Evolutionary conservation across 768 basidiomycete species (phyloP).

Genomic region (Sporobolomyces roseus): DNA sequence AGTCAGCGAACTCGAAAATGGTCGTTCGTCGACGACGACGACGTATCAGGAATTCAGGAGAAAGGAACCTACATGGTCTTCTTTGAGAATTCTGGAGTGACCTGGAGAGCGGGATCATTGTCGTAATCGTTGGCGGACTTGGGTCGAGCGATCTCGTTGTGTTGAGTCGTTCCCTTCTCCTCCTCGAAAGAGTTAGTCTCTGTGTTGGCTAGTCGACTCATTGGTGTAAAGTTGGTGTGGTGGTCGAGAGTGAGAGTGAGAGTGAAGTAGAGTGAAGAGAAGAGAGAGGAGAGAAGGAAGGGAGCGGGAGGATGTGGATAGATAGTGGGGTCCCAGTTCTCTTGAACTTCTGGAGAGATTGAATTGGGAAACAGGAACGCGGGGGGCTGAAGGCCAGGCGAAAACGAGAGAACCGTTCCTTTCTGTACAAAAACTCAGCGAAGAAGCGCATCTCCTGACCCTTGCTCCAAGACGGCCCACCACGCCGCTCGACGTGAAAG

Average conservation of each 20-base stretch:
- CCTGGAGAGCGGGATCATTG: slow-evolving; percentile 4
- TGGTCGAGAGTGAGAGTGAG: not conserved
- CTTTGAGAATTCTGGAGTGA: slow-evolving; percentile 2
- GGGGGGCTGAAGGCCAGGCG: too few relatives aligned
- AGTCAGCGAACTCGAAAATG: too few relatives aligned
- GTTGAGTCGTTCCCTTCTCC: slow-evolving; percentile 17
- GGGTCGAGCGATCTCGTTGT: slow-evolving; percentile 11
- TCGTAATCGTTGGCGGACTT: not conserved
- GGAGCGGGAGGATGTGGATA: not conserved
- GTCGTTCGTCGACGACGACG: not conserved
- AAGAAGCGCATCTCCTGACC: too few relatives aligned
- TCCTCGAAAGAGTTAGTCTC: slow-evolving; percentile 15
- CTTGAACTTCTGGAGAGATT: not conserved
- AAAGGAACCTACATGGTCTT: slow-evolving; percentile 1
- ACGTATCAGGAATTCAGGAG: not conserved
- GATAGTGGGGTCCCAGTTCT: too few relatives aligned
- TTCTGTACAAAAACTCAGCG: too few relatives aligned
- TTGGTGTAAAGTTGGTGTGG: not conserved
- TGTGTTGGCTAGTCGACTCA: not conserved
- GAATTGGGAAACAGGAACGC: too few relatives aligned
- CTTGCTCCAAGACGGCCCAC: too few relatives aligned
- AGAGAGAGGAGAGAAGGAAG: not conserved
- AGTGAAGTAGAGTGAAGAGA: not conserved
- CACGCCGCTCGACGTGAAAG: too few relatives aligned
- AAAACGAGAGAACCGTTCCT: too few relatives aligned